These are phyloP conservation scores for Triticum turgidum DNA, from an alignment of 176 grass and related monocot species.

Conservation along the genomic window DNA sequence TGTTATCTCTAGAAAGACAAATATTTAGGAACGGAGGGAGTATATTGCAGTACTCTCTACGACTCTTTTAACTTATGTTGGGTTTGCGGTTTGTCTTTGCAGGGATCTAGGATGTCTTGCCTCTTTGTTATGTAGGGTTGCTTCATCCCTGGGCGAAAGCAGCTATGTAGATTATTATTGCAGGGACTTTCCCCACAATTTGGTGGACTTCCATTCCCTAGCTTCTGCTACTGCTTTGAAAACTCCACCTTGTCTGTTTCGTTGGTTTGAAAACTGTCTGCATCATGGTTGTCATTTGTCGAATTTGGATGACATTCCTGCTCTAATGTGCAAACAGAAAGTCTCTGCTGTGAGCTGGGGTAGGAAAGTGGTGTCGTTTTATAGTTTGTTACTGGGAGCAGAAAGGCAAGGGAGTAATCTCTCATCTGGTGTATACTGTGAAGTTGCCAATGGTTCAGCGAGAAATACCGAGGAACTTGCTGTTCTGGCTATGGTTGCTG, in stretches of 20 bases:
- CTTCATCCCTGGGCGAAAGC: constrained; percentile 66
- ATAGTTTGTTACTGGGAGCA: constrained; percentile 87
- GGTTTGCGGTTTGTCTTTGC: constrained; percentile 38
- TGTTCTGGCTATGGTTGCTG: constrained; percentile 88
- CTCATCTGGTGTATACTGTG: constrained; percentile 91
- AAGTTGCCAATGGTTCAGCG: constrained; percentile 79
- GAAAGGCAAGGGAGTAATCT: constrained; percentile 69
- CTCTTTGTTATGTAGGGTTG: constrained; percentile 64
- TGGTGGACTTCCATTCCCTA: constrained; percentile 50
- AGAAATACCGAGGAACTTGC: constrained; percentile 77
- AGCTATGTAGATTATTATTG: constrained; percentile 82
- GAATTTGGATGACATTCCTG: constrained; percentile 65
- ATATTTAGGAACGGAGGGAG: no score
- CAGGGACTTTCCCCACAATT: constrained; percentile 79
- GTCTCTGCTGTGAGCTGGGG: constrained; percentile 71
- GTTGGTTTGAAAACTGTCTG: constrained; percentile 80
- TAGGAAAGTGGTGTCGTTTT: constrained; percentile 85
- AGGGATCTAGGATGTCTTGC: constrained; percentile 79
- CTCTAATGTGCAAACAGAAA: constrained; percentile 67
- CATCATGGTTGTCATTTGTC: constrained; percentile 42
- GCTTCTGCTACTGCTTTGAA: constrained; percentile 41
- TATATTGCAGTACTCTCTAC: not conserved
- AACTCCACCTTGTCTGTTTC: constrained; percentile 74
- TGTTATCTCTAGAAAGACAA: no score
- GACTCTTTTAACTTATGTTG: constrained; percentile 15